These are phyloP conservation scores for Hygrophorus russula DNA, from an alignment of 768 basidiomycete species.

Conservation along the genomic window DNA sequence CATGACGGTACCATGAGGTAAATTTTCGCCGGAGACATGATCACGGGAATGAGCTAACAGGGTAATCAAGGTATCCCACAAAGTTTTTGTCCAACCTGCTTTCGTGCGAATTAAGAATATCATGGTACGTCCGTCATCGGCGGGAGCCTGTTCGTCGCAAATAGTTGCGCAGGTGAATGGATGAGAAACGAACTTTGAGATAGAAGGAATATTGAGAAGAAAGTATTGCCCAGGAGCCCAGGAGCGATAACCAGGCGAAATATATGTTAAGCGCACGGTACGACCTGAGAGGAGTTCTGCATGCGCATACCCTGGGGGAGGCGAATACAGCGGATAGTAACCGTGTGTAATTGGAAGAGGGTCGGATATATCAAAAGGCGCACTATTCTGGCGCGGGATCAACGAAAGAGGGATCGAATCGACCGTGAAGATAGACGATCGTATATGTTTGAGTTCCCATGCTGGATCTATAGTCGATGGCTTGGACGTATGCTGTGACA, in stretches of 20 bases:
- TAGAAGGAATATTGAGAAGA: constrained; percentile 51
- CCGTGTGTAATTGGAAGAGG: too few species aligned
- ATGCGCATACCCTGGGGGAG: constrained; percentile 59
- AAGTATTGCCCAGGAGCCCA: constrained; percentile 82
- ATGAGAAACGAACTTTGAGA: constrained; percentile 52
- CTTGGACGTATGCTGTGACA: background rate
- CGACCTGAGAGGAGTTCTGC: constrained; percentile 60
- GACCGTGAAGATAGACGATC: too few species aligned
- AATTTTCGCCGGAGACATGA: constrained; percentile 17
- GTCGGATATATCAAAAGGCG: too few species aligned
- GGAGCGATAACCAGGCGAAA: constrained; percentile 39
- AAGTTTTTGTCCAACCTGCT: constrained; percentile 54
- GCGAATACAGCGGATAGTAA: constrained; percentile 20
- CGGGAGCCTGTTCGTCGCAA: constrained; percentile 33
- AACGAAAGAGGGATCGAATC: too few species aligned
- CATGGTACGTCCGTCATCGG: constrained; percentile 42
- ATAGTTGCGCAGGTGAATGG: constrained; percentile 65
- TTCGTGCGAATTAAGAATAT: constrained; percentile 60
- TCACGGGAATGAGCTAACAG: constrained; percentile 20
- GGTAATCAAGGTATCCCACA: constrained; percentile 45
- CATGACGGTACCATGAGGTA: constrained; percentile 16
- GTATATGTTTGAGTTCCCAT: too few species aligned
- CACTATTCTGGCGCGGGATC: too few species aligned
- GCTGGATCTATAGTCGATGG: background rate
- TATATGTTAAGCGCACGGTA: constrained; percentile 57